Evolutionary conservation across 2,329 filamentous ascomycete genomes (phyloP), one percentile per base, ranked within the genome.

Genomic region (Hypoxylon sp.): DNA sequence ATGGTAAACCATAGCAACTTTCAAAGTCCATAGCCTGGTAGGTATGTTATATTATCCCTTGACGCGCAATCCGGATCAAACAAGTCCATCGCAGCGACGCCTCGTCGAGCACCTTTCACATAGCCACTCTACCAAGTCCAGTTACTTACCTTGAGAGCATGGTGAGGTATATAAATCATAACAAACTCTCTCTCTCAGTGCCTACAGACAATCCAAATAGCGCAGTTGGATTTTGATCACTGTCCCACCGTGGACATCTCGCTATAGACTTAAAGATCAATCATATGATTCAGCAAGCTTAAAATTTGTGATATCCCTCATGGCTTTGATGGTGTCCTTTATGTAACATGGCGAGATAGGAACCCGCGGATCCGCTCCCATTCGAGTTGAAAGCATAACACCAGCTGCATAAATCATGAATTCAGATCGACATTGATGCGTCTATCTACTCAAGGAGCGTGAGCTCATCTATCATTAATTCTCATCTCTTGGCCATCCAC

Each of bases 401-500:
- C 19, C 8, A 46, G 11, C 6, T 34, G 27, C 14, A 56, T 30
- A 37, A 27, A n/a, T 39, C 43, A 32, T 23, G 5, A 52, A 55
- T 47, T 34, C 37, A 32, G 5, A 14, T 54, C 27, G 45, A 27
- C 47, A 61, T 62, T 59, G 32, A 50, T 39, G 34, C 21, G 47
- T 58, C 54, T 68, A 55, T 56, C 58, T 55, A 54, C 34, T 16
- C 23, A 29, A 48, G 46, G 56, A 64, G 60, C 62, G 65, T 11
- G 56, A 61, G 62, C 68, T 70, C 65, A 43, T 65, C 59, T 68
- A 65, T 58, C 39, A 52, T 30, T 39, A 63, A 25, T 2, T 41
- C 47, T 29, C 37, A 11, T 45, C 55, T 29, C 34, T 30, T 32
- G 16, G 43, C 27, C 37, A 14, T 39, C 21, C 45, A 43, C 32